Evolutionary conservation across 495 filamentous ascomycete species (phyloP).

Genomic region (Penicillium subrubescens): DNA sequence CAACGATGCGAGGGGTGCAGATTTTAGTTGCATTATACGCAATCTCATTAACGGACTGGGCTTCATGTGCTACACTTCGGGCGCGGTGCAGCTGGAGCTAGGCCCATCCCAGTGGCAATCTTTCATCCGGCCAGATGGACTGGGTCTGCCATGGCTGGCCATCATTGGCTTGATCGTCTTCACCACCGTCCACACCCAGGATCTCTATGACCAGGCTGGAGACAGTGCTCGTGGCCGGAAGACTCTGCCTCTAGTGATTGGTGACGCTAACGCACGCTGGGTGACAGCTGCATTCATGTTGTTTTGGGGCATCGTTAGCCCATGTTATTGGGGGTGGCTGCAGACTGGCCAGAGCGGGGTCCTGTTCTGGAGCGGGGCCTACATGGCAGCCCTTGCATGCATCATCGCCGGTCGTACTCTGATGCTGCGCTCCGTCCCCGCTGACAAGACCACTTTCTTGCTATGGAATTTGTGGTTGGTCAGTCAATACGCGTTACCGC

Average conservation of each 20-base stretch:
- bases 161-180: constrained; percentile 41
- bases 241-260: constrained; percentile 41
- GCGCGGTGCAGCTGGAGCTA: constrained; percentile 29
- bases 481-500: constrained; percentile 8
- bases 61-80: constrained; percentile 31
- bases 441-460: constrained; percentile 7
- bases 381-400: constrained; percentile 6
- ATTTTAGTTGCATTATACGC: constrained; percentile 21
- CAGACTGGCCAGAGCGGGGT: constrained; percentile 1
- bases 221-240: constrained; percentile 39
- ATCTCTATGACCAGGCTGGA: constrained; percentile 44
- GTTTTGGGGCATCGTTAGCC: constrained; percentile 34
- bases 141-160: constrained; percentile 33
- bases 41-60: constrained; percentile 37
- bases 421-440: neutral
- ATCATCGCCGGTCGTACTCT: constrained; percentile 8
- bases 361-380: constrained; percentile 3
- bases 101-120: neutral
- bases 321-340: constrained; percentile 11
- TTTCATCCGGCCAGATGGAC: neutral
- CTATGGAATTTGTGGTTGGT: constrained; percentile 15
- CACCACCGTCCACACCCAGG: constrained; percentile 50
- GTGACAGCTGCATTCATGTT: constrained; percentile 35
- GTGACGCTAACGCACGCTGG: constrained; percentile 41
- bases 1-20: constrained; percentile 35